Conservation (phyloP, 805 yeast species). For the Myxozyma neotropica region DNA sequence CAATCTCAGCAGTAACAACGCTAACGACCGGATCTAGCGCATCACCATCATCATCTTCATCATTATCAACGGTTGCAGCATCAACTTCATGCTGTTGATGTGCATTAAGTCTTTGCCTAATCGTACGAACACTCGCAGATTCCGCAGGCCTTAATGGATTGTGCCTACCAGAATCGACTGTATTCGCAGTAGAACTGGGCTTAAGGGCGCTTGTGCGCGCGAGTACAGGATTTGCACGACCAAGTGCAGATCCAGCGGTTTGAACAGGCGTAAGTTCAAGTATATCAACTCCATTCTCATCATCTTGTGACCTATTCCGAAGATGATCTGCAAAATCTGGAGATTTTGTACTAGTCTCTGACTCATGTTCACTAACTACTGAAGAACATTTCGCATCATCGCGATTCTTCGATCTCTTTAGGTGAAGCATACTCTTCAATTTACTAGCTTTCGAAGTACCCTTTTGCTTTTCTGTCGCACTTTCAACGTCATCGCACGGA, state of each 20-base stretch:
- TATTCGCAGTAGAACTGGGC: background rate
- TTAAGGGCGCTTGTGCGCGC: background rate
- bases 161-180: background rate
- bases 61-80: background rate
- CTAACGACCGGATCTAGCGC: slow-evolving; percentile 33
- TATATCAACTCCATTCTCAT: background rate
- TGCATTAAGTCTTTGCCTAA: slow-evolving; percentile 14
- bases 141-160: slow-evolving; percentile 8
- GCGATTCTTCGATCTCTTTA: background rate
- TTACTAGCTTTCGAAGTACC: slow-evolving; percentile 26
- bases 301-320: background rate
- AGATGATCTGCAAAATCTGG: background rate
- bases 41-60: slow-evolving; percentile 28
- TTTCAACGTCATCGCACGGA: slow-evolving; percentile 6
- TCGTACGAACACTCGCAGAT: slow-evolving; percentile 22
- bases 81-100: background rate
- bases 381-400: background rate
- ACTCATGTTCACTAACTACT: background rate
- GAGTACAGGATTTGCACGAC: slow-evolving; percentile 3
- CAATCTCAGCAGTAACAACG: slow-evolving; percentile 25
- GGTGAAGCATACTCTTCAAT: background rate
- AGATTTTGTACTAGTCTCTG: background rate
- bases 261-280: background rate
- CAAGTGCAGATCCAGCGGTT: background rate
- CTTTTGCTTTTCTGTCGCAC: background rate